Conservation (phyloP, 1,284 basidiomycete genomes). For the Wolfiporia cocos region DNA sequence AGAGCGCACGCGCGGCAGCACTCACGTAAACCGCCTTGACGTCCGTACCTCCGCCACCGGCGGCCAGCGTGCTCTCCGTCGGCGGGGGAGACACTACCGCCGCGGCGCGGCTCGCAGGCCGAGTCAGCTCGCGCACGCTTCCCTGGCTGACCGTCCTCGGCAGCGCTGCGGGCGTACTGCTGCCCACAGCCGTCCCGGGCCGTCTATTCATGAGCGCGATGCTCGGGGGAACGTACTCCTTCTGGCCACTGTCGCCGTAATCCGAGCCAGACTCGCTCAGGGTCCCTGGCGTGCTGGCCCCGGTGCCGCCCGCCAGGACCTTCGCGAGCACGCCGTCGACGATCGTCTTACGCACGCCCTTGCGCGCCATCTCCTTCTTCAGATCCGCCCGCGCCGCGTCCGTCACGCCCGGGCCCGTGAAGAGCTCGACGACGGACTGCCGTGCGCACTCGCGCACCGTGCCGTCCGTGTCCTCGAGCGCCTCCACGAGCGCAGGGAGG, state of each 20-base stretch:
- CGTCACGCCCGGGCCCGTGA: constrained; percentile 75
- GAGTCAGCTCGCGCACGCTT: constrained; percentile 39
- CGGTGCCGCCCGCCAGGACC: constrained; percentile 41
- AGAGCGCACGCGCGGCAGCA: no score
- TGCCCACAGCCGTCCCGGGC: constrained; percentile 28
- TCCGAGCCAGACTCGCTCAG: constrained; percentile 52
- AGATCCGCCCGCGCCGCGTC: constrained; percentile 87
- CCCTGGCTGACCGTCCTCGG: constrained; percentile 44
- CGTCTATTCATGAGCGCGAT: constrained; percentile 50
- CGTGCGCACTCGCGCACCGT: constrained; percentile 85
- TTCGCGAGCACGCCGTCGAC: constrained; percentile 64
- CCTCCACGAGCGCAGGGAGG: constrained; percentile 74
- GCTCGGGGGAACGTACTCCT: constrained; percentile 72
- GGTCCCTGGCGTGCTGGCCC: constrained; percentile 32
- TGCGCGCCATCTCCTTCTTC: constrained; percentile 86
- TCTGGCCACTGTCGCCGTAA: constrained; percentile 43
- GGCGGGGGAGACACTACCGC: constrained; percentile 37
- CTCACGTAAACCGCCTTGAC: constrained; percentile 71
- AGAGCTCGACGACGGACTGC: constrained; percentile 77
- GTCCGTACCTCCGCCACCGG: constrained; percentile 37
- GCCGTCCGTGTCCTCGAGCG: constrained; percentile 87
- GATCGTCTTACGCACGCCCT: constrained; percentile 83
- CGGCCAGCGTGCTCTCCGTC: constrained; percentile 26
- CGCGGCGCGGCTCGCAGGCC: constrained; percentile 55
- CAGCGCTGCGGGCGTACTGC: constrained; percentile 15